Conservation (phyloP, 2,329 filamentous ascomycete genomes). For the Trichoderma citrinoviride region DNA sequence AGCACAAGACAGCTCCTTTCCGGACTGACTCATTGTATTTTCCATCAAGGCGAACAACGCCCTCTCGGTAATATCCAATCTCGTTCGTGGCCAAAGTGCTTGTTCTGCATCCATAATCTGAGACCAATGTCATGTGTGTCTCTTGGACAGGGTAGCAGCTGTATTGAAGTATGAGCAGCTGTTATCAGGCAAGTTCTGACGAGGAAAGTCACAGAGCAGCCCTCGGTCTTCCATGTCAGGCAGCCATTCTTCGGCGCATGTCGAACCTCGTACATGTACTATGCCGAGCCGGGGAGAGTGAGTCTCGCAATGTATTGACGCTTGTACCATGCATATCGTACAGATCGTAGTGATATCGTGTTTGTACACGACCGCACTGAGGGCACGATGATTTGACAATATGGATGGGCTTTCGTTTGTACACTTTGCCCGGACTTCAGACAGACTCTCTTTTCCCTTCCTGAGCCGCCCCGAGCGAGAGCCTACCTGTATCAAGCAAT, state of each 20-base stretch:
- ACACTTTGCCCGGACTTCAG: not conserved
- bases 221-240: slow-evolving; percentile 28
- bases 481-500: not conserved
- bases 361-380: not conserved
- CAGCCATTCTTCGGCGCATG: slow-evolving; percentile 29
- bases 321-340: not conserved
- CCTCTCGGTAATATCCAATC: not conserved
- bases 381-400: not conserved
- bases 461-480: not conserved
- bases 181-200: not conserved
- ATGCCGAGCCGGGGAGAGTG: slow-evolving; percentile 25
- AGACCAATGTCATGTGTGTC: not conserved
- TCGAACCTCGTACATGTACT: not conserved
- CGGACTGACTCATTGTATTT: not conserved
- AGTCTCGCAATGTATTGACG: not conserved
- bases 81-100: not conserved
- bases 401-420: not conserved
- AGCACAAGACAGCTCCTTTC: not conserved
- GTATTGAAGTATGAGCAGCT: not conserved
- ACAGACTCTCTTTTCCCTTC: not conserved
- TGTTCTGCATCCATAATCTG: not conserved
- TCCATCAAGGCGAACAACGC: not conserved
- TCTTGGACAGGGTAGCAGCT: not conserved
- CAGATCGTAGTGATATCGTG: not conserved
- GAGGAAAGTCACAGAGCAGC: slow-evolving; percentile 18